Evolutionary conservation across 768 basidiomycete species (phyloP).

Genomic region (Calocera cornea): DNA sequence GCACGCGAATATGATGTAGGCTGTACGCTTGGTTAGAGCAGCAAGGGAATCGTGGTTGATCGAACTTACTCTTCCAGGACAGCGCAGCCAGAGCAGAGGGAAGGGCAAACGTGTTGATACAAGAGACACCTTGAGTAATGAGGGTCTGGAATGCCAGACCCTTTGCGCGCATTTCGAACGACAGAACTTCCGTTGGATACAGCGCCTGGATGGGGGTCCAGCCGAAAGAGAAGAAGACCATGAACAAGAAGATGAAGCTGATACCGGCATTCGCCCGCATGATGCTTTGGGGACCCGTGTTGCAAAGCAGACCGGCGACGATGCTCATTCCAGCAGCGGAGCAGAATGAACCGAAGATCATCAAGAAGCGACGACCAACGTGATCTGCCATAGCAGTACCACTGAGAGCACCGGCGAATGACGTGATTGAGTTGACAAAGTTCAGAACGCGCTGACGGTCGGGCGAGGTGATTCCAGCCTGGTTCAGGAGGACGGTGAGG

Average conservation of each 20-base stretch:
- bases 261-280: conserved; percentile 39
- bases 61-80: conserved; percentile 27
- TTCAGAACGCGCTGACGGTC: conserved; percentile 31
- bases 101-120: conserved; percentile 40
- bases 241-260: conserved; percentile 28
- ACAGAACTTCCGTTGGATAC: conserved; percentile 41
- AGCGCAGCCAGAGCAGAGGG: conserved; percentile 36
- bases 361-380: conserved; percentile 35
- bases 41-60: neutral
- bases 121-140: conserved; percentile 30
- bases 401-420: conserved; percentile 29
- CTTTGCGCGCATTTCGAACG: conserved; percentile 39
- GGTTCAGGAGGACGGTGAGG: conserved; percentile 18
- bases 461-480: conserved; percentile 19
- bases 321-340: conserved; percentile 34
- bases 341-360: conserved; percentile 29
- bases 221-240: conserved; percentile 37
- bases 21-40: conserved; percentile 18
- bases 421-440: conserved; percentile 41
- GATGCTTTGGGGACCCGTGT: conserved; percentile 20
- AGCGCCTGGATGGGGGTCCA: conserved; percentile 47
- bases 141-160: conserved; percentile 39
- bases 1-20: conserved; percentile 37
- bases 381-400: conserved; percentile 35
- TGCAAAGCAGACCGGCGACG: conserved; percentile 35